Evolutionary conservation across 2,329 filamentous ascomycete genomes (phyloP).

Genomic region (Fusarium penzigii): DNA sequence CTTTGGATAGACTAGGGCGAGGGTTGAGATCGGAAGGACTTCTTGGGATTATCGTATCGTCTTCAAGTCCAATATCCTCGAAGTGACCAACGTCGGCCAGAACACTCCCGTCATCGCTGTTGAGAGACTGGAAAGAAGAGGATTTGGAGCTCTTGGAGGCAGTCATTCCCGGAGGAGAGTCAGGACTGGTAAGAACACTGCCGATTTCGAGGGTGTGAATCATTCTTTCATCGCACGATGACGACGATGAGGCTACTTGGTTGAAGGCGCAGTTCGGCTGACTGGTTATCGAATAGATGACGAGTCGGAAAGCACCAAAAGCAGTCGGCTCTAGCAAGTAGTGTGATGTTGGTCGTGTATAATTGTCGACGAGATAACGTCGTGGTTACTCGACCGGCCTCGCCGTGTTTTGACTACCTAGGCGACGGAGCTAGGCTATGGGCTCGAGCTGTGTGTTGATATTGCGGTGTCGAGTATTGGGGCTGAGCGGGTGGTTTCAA

Average conservation of each 20-base stretch:
- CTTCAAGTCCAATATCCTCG: constrained; percentile 88
- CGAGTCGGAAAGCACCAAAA: too few species aligned
- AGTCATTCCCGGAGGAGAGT: constrained; percentile 63
- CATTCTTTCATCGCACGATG: constrained; percentile 37
- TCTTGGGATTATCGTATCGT: constrained; percentile 55
- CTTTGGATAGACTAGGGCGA: constrained; percentile 33
- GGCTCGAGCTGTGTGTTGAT: constrained; percentile 12
- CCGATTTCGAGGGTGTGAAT: constrained; percentile 35
- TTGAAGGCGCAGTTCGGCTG: constrained; percentile 15
- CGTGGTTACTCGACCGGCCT: constrained; percentile 13
- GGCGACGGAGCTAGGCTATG: constrained; percentile 12
- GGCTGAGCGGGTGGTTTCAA: constrained; percentile 30
- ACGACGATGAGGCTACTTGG: constrained; percentile 9
- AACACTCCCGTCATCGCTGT: constrained; percentile 70
- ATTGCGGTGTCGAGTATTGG: constrained; percentile 28
- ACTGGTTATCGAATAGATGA: too few species aligned
- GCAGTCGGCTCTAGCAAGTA: background rate
- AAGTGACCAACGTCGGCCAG: constrained; percentile 79
- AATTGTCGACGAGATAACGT: constrained; percentile 2
- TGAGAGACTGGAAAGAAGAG: constrained; percentile 81
- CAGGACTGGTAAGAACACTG: constrained; percentile 35
- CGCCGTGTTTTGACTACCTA: constrained; percentile 21
- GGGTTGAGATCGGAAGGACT: constrained; percentile 47
- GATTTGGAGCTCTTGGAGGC: constrained; percentile 87
- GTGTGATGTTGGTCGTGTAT: constrained; percentile 8